Evolutionary conservation across 768 basidiomycete genomes (phyloP).

Genomic region (Tephrocybe rancida): DNA sequence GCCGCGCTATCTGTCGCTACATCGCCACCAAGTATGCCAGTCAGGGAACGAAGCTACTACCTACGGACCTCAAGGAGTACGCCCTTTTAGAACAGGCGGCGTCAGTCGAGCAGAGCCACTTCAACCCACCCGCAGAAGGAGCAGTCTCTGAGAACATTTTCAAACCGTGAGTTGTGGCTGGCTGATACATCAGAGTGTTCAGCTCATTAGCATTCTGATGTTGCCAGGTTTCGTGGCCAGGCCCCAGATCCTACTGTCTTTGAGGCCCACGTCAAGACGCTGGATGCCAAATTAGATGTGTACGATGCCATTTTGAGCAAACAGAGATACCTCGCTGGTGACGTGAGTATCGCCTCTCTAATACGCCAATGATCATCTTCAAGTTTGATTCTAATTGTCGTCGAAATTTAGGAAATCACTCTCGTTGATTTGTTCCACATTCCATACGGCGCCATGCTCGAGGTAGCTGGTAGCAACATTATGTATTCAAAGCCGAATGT

Average conservation of each 20-base stretch:
- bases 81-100: slow-evolving; percentile 41
- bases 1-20: too few relatives aligned
- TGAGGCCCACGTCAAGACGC: slow-evolving; percentile 21
- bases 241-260: slow-evolving; percentile 19
- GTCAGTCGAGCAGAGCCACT: slow-evolving; percentile 49
- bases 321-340: slow-evolving; percentile 47
- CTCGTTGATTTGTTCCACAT: slow-evolving; percentile 44
- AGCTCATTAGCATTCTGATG: not conserved
- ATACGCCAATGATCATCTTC: not conserved
- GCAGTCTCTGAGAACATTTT: slow-evolving; percentile 46
- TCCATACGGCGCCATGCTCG: slow-evolving; percentile 29
- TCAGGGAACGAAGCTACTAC: slow-evolving; percentile 47
- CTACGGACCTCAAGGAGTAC: slow-evolving; percentile 32
- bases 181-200: not conserved
- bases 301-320: slow-evolving; percentile 49
- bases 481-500: slow-evolving; percentile 41
- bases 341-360: slow-evolving; percentile 31
- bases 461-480: slow-evolving; percentile 20
- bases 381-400: not conserved
- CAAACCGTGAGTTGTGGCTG: slow-evolving; percentile 35
- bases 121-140: slow-evolving; percentile 33
- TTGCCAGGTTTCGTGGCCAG: not conserved
- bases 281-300: slow-evolving; percentile 37
- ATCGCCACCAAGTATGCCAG: slow-evolving; percentile 46
- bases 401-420: slow-evolving; percentile 27